Conservation (phyloP, 257 asterid genomes). For the Solanum boliviense region DNA sequence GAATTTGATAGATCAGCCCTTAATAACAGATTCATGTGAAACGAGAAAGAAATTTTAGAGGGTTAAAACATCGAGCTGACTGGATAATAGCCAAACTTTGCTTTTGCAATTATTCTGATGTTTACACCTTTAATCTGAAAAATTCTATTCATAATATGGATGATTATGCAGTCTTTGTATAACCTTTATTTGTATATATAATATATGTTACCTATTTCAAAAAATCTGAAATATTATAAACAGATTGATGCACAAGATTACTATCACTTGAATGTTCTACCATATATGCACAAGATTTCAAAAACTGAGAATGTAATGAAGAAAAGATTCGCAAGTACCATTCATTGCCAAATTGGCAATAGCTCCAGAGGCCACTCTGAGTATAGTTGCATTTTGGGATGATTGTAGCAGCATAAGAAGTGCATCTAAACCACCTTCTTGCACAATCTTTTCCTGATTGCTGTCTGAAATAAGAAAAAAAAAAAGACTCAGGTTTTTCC, state of each 20-base stretch:
- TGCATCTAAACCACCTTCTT: slow-evolving; percentile 89
- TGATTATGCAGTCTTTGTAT: neutral
- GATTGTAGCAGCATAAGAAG: slow-evolving; percentile 66
- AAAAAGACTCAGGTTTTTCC: neutral
- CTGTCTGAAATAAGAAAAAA: slow-evolving; percentile 36
- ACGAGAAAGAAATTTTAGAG: neutral
- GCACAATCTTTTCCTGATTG: slow-evolving; percentile 75
- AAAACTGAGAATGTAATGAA: neutral
- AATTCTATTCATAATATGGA: neutral
- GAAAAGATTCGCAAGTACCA: slow-evolving; percentile 31
- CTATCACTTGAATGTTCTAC: neutral
- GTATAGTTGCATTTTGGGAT: slow-evolving; percentile 64
- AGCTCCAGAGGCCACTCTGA: slow-evolving; percentile 96
- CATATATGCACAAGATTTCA: neutral
- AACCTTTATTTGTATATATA: neutral
- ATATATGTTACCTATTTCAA: neutral
- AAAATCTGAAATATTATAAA: neutral
- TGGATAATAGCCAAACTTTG: neutral
- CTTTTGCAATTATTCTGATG: neutral
- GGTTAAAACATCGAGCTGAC: neutral
- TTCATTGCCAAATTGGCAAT: slow-evolving; percentile 95
- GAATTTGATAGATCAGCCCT: neutral
- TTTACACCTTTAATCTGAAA: neutral
- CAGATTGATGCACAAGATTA: neutral
- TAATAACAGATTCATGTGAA: neutral